Percentiles rank a stretch among this genome's conserved stretches.
phyloP scores from a whole-genome alignment of 164 flowering plant species.

The Magnolia kwangsiensis region DNA sequence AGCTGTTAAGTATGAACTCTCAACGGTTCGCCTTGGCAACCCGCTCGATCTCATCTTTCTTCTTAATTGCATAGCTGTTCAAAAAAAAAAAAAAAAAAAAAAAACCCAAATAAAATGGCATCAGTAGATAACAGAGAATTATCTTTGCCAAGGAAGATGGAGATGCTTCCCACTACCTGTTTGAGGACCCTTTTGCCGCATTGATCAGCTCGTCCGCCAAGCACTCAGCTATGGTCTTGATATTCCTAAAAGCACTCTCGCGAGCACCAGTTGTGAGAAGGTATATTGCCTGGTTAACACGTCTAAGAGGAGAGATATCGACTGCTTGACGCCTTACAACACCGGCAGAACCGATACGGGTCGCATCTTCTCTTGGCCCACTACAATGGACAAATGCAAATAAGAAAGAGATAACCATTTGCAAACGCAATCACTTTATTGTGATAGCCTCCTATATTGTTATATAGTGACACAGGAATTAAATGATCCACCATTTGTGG shows the following conservation, averaged over 20 bases:
- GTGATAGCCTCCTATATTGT: no score
- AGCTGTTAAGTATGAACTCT: not conserved
- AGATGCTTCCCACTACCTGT: constrained; percentile 11
- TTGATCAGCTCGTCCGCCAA: constrained; percentile 33
- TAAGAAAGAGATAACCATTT: not conserved
- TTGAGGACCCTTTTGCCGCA: constrained; percentile 33
- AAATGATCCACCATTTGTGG: no score
- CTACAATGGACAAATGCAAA: constrained; percentile 8
- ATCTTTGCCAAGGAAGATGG: not conserved
- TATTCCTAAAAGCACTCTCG: constrained; percentile 33
- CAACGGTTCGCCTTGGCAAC: constrained; percentile 34
- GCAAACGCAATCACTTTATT: no score
- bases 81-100: not conserved
- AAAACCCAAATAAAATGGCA: not conserved
- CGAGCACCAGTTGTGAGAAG: constrained; percentile 29
- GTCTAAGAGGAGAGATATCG: constrained; percentile 32
- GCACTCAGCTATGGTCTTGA: constrained; percentile 34
- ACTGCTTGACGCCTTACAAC: constrained; percentile 35
- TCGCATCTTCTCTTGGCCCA: constrained; percentile 37
- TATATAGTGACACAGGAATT: no score
- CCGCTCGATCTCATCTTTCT: constrained; percentile 33
- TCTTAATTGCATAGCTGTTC: constrained; percentile 31
- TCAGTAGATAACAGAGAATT: not conserved
- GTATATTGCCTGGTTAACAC: constrained; percentile 32
- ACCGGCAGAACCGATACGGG: constrained; percentile 33